These are phyloP conservation scores for Vaccinium macrocarpon DNA, from an alignment of 148 eudicot species.

Conservation along the genomic window DNA sequence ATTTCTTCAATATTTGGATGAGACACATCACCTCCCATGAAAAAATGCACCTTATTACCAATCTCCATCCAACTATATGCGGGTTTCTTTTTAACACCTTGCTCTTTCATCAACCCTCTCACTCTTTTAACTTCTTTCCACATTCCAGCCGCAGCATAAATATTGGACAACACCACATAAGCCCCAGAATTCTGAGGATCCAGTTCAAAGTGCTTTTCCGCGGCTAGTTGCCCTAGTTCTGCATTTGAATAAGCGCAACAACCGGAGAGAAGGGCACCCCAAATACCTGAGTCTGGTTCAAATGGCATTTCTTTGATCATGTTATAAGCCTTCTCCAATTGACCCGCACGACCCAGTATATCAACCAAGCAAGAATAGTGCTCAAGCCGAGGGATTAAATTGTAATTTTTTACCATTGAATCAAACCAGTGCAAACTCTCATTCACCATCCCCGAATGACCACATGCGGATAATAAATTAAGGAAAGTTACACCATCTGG, in stretches of 20 bases:
- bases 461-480: slow-evolving; percentile 31
- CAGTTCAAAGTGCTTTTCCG: slow-evolving; percentile 29
- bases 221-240: slow-evolving; percentile 41
- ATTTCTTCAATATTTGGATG: slow-evolving; percentile 32
- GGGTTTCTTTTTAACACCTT: slow-evolving; percentile 31
- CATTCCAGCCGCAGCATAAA: slow-evolving; percentile 38
- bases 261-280: slow-evolving; percentile 54
- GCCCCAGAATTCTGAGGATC: slow-evolving; percentile 38
- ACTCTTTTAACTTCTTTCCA: slow-evolving; percentile 39
- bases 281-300: slow-evolving; percentile 33
- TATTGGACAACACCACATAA: slow-evolving; percentile 39
- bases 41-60: slow-evolving; percentile 29
- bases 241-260: slow-evolving; percentile 34
- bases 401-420: slow-evolving; percentile 32
- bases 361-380: slow-evolving; percentile 55
- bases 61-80: slow-evolving; percentile 41
- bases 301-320: slow-evolving; percentile 40
- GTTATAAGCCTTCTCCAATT: slow-evolving; percentile 35
- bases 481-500: slow-evolving; percentile 48
- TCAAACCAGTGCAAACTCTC: slow-evolving; percentile 40
- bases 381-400: slow-evolving; percentile 26
- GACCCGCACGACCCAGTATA: slow-evolving; percentile 42
- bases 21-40: slow-evolving; percentile 33
- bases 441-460: slow-evolving; percentile 36
- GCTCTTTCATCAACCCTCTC: slow-evolving; percentile 38